Conservation (phyloP, 2,329 filamentous ascomycete genomes). For the Fusarium azukiicola region DNA sequence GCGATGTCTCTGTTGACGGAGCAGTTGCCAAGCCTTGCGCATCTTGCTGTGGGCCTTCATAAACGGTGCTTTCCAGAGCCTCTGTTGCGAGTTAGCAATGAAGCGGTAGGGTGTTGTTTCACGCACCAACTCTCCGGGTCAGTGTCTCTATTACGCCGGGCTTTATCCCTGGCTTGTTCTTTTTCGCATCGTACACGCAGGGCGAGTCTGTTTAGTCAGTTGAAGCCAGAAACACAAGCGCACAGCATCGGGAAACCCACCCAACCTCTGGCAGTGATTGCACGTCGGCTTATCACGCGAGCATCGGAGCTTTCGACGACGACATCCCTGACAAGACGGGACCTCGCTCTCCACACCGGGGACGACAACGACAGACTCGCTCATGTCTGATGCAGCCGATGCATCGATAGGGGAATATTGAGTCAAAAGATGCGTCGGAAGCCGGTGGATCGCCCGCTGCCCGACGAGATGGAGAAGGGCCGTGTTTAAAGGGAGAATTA, state of each 20-base stretch:
- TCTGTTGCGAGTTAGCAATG: conserved; percentile 22
- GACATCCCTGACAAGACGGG: conserved; percentile 49
- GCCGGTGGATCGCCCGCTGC: conserved; percentile 41
- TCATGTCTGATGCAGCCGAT: conserved; percentile 24
- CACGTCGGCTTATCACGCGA: conserved; percentile 47
- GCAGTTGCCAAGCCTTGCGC: not conserved
- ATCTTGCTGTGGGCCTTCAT: not conserved
- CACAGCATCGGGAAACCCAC: conserved; percentile 13
- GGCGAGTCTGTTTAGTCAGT: conserved; percentile 23
- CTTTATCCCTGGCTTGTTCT: conserved; percentile 45
- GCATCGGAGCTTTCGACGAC: conserved; percentile 47
- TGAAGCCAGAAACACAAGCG: rapidly evolving
- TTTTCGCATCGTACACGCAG: conserved; percentile 42
- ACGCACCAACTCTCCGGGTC: conserved; percentile 43
- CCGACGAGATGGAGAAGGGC: conserved; percentile 32
- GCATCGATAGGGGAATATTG: not conserved
- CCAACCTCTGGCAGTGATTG: conserved; percentile 46
- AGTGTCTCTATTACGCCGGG: conserved; percentile 41
- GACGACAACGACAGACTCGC: conserved; percentile 1
- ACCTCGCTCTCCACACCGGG: conserved; percentile 31
- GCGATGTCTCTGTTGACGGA: conserved; percentile 27
- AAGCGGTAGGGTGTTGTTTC: not conserved
- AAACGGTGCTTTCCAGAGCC: conserved; percentile 44
- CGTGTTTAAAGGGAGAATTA: not conserved
- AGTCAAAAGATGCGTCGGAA: not conserved